Evolutionary conservation across 345 rosid genomes (phyloP), one percentile per base, ranked within the genome.

Genomic region (Populus tremula): DNA sequence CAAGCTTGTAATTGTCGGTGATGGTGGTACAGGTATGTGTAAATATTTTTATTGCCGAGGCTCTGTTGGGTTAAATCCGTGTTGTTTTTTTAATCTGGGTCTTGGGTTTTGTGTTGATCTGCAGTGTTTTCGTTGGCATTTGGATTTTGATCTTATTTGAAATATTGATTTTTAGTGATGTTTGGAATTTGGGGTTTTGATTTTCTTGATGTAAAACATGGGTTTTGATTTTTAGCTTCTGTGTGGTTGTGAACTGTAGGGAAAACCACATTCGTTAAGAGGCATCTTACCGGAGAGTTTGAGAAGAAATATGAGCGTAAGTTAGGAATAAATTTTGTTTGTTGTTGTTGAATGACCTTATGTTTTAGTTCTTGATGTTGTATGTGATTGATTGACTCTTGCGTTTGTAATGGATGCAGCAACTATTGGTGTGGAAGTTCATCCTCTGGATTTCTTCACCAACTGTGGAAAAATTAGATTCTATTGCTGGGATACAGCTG

Each of bases 401-500:
- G 11, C 9, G 12, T n/a, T 59, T 56, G 23, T 10, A 0, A 12
- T 59, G 27, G 23, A 59, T 36, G 29, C 87, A 95, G 97, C 98
- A 67, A 95, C 99, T 3, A 93, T 95, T 67, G 99, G 97, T 75
- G 99, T 95, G 56, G 99, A 92, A 84, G 98, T 95, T 85, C 99
- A 91, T 82, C 98, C 99, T 1, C 67, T 95, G 84, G 99, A 95
- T 74, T 95, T 95, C 91, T 88, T 86, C 80, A 95, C 99, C 0
- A 95, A 93, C 85, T 90, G 96, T 45, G 99, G 99, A n/a, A 90
- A 93, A 80, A 85, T 95, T 82, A 87, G 99, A 3, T 95, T 95
- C 76, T 90, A 95, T 83, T 93, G 98, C 87, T 95, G 98, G 99
- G 98, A 95, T 50, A 95, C 98, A 71, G 98, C 99, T 20, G 97